These are phyloP conservation scores for Heterobasidion occidentale DNA, from an alignment of 1,284 basidiomycete species.

Conservation along the genomic window DNA sequence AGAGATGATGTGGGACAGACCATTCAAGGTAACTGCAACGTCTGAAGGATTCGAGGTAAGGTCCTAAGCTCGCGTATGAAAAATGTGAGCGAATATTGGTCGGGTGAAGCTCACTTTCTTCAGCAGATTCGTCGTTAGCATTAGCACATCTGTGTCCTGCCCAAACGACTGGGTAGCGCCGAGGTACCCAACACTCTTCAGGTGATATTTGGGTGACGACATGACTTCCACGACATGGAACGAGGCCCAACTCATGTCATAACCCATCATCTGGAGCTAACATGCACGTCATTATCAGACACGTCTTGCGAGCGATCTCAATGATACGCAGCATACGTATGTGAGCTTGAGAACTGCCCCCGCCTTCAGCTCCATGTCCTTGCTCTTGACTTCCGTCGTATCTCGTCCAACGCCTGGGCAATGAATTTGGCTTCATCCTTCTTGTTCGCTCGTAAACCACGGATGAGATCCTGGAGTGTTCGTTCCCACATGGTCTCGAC, in stretches of 20 bases:
- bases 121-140: slow-evolving; percentile 94
- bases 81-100: neutral
- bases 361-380: slow-evolving; percentile 96
- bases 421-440: slow-evolving; percentile 79
- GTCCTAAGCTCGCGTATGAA: slow-evolving; percentile 48
- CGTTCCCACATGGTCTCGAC: slow-evolving; percentile 81
- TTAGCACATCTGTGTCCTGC: slow-evolving; percentile 93
- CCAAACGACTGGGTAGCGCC: slow-evolving; percentile 91
- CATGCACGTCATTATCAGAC: neutral
- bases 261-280: slow-evolving; percentile 89
- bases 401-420: slow-evolving; percentile 78
- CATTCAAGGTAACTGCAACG: slow-evolving; percentile 78
- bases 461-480: slow-evolving; percentile 87
- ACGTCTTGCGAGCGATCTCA: neutral
- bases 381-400: slow-evolving; percentile 86
- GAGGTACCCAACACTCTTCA: slow-evolving; percentile 95
- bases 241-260: slow-evolving; percentile 86
- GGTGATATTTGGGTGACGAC: slow-evolving; percentile 86
- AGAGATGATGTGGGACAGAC: slow-evolving; percentile 84
- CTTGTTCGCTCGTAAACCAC: slow-evolving; percentile 83
- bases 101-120: slow-evolving; percentile 74
- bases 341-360: slow-evolving; percentile 93
- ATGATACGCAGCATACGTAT: slow-evolving; percentile 65
- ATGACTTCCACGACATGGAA: slow-evolving; percentile 98
- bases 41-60: slow-evolving; percentile 73